Conservation (phyloP, 1,139 yeast genomes). For the Taiozyma sp. region DNA sequence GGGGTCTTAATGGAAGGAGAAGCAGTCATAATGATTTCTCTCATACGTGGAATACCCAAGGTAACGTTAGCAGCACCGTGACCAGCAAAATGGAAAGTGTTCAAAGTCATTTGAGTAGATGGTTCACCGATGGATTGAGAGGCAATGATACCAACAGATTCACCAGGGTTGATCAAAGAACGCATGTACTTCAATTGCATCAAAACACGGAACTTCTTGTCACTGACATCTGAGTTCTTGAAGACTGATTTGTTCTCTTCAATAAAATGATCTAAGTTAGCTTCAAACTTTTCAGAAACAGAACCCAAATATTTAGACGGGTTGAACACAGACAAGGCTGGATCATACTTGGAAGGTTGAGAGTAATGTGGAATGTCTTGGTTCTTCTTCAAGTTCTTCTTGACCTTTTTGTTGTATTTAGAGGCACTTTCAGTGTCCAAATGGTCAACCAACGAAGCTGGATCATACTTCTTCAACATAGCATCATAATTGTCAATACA, state of each 20-base stretch:
- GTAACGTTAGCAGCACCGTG: conserved; percentile 99
- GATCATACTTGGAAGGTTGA: conserved; percentile 72
- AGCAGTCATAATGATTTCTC: conserved; percentile 99
- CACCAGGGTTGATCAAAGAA: conserved; percentile 93
- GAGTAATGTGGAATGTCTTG: conserved; percentile 57
- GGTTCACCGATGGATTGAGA: conserved; percentile 99
- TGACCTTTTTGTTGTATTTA: conserved; percentile 75
- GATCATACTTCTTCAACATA: conserved; percentile 80
- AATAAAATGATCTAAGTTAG: conserved; percentile 68
- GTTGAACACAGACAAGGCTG: conserved; percentile 78
- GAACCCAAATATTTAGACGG: conserved; percentile 91
- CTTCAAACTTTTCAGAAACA: conserved; percentile 87
- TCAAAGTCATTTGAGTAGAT: conserved; percentile 98
- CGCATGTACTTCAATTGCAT: conserved; percentile 99
- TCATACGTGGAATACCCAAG: conserved; percentile 99
- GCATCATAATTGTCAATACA: conserved; percentile 90
- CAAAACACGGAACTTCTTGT: conserved; percentile 88
- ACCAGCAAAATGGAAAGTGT: conserved; percentile 99
- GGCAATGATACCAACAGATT: conserved; percentile 97
- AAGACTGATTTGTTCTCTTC: conserved; percentile 50
- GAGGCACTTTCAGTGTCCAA: conserved; percentile 81
- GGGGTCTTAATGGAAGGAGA: conserved; percentile 94
- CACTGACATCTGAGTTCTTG: conserved; percentile 49
- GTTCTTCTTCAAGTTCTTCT: conserved; percentile 70
- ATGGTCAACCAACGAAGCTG: conserved; percentile 67